Conservation (phyloP, 495 filamentous ascomycete species). For the Gamarada debralockiae region DNA sequence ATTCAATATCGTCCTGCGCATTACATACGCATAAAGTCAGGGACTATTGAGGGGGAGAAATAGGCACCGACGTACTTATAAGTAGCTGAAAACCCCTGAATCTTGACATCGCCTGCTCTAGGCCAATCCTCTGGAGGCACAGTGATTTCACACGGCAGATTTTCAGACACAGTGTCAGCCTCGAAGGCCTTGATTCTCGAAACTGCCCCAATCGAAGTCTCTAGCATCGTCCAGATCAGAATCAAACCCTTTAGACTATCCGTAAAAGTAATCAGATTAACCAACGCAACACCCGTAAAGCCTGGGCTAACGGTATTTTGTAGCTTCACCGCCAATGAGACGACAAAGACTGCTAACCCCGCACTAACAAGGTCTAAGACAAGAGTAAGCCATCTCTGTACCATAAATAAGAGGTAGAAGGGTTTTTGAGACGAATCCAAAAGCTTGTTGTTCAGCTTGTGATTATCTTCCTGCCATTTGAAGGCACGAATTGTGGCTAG, state of each 20-base stretch:
- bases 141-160: slow-evolving; percentile 10
- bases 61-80: no score
- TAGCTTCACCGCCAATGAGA: not conserved
- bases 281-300: slow-evolving; percentile 47
- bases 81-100: slow-evolving; percentile 32
- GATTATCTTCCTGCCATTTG: slow-evolving; percentile 29
- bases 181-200: slow-evolving; percentile 39
- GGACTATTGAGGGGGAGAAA: no score
- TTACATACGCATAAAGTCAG: no score
- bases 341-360: slow-evolving; percentile 25
- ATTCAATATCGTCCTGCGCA: no score
- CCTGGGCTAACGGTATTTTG: slow-evolving; percentile 28
- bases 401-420: slow-evolving; percentile 42
- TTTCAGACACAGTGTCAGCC: slow-evolving; percentile 29
- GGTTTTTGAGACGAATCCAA: slow-evolving; percentile 51
- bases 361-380: slow-evolving; percentile 42
- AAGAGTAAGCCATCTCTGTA: slow-evolving; percentile 36
- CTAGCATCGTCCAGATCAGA: slow-evolving; percentile 25
- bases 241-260: slow-evolving; percentile 23
- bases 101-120: slow-evolving; percentile 21
- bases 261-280: slow-evolving; percentile 3
- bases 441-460: slow-evolving; percentile 29
- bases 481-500: slow-evolving; percentile 42
- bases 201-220: slow-evolving; percentile 48
- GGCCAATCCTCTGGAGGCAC: slow-evolving; percentile 34